Evolutionary conservation across 2,329 filamentous ascomycete genomes (phyloP).

Genomic region (Chrysosphaeria jannelii): DNA sequence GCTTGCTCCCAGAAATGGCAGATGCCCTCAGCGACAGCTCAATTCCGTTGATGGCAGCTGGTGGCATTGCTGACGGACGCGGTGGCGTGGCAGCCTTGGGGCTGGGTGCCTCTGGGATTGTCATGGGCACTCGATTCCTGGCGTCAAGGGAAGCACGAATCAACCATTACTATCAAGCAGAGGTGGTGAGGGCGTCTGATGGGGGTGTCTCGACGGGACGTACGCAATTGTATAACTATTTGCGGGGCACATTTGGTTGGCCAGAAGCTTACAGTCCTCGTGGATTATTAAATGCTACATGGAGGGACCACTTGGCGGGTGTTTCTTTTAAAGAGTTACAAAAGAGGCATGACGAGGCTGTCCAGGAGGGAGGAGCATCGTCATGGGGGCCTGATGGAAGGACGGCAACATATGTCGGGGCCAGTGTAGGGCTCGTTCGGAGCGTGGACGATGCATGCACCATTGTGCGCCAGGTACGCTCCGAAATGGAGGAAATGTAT

Average conservation of each 20-base stretch:
- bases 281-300: slow-evolving; percentile 12
- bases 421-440: slow-evolving; percentile 4
- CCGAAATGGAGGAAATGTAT: slow-evolving; percentile 2
- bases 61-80: slow-evolving; percentile 25
- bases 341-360: slow-evolving; percentile 11
- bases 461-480: slow-evolving; percentile 2
- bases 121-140: slow-evolving; percentile 33
- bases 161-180: slow-evolving; percentile 12
- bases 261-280: slow-evolving; percentile 12
- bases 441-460: slow-evolving; percentile 1
- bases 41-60: slow-evolving; percentile 21
- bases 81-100: slow-evolving; percentile 23
- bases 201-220: slow-evolving; percentile 11
- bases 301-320: slow-evolving; percentile 12
- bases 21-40: slow-evolving; percentile 12
- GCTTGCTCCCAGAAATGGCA: slow-evolving; percentile 24
- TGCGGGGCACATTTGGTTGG: slow-evolving; percentile 14
- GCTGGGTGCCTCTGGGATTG: slow-evolving; percentile 22
- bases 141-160: slow-evolving; percentile 14
- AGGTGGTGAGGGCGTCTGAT: slow-evolving; percentile 12
- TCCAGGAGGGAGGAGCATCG: slow-evolving; percentile 7
- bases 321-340: slow-evolving; percentile 14
- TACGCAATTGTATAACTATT: slow-evolving; percentile 15
- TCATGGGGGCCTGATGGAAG: slow-evolving; percentile 7
- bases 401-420: slow-evolving; percentile 4